Evolutionary conservation across 2,329 filamentous ascomycete species (phyloP).

Genomic region (Aspergillus aculeatus): DNA sequence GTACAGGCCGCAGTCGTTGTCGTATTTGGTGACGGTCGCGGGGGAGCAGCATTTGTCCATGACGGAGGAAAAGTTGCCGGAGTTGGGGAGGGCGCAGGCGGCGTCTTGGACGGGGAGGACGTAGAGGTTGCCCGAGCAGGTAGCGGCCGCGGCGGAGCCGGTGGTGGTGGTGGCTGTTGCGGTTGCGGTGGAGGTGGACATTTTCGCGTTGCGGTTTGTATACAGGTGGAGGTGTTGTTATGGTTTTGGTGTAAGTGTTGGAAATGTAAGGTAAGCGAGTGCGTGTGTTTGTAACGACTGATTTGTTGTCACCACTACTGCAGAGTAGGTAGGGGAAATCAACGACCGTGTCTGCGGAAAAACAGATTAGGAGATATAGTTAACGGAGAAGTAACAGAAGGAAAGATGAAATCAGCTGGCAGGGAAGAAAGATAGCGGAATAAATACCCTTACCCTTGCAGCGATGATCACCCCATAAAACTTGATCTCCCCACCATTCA

Average conservation of each 20-base stretch:
- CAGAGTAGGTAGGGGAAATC: not conserved
- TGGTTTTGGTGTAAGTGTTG: no score
- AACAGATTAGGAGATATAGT: no score
- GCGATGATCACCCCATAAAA: no score
- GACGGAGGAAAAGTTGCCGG: constrained; percentile 44
- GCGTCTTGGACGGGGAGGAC: constrained; percentile 47
- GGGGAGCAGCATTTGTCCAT: constrained; percentile 49
- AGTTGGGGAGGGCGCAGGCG: constrained; percentile 46
- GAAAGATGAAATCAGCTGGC: no score
- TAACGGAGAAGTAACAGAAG: not conserved
- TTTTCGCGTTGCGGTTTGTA: constrained; percentile 14
- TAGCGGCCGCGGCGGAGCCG: constrained; percentile 17
- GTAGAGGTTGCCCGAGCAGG: constrained; percentile 37
- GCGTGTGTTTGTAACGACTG: not conserved
- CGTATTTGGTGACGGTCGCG: constrained; percentile 48
- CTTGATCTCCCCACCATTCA: no score
- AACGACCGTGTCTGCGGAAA: no score
- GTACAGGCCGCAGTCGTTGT: constrained; percentile 52
- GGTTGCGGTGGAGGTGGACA: constrained; percentile 12
- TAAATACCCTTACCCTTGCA: not conserved
- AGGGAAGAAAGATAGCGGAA: not conserved
- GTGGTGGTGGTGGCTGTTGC: constrained; percentile 17
- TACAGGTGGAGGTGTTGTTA: not conserved
- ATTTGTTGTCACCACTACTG: no score
- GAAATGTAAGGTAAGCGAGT: not conserved